phyloP scores from a whole-genome alignment of 495 filamentous ascomycete genomes.

The Jackrogersella minutella region DNA sequence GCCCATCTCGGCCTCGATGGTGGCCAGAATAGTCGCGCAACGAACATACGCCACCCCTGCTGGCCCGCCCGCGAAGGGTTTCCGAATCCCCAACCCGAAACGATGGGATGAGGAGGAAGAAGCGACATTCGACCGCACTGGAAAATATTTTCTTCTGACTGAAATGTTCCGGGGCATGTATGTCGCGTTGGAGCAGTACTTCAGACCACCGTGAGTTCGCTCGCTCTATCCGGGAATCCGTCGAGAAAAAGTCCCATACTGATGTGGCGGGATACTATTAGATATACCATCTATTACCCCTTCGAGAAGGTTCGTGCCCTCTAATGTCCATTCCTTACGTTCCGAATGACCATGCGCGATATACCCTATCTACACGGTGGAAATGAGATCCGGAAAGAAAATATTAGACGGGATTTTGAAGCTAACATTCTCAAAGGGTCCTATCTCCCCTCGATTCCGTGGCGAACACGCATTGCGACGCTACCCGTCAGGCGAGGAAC shows the following conservation, averaged over 20 bases:
- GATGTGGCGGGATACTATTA: slow-evolving; percentile 43
- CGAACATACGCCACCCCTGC: slow-evolving; percentile 77
- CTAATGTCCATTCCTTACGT: not conserved
- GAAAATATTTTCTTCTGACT: slow-evolving; percentile 89
- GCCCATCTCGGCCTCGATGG: slow-evolving; percentile 25
- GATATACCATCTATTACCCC: slow-evolving; percentile 97
- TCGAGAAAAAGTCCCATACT: not conserved
- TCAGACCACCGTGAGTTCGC: slow-evolving; percentile 87
- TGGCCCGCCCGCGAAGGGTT: slow-evolving; percentile 78
- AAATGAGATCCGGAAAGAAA: not conserved
- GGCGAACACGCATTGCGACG: slow-evolving; percentile 95
- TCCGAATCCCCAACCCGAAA: slow-evolving; percentile 72
- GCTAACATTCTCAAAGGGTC: slow-evolving; percentile 62
- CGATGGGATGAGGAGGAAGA: slow-evolving; percentile 77
- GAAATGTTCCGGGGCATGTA: slow-evolving; percentile 99
- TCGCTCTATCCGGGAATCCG: not conserved
- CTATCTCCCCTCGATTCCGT: slow-evolving; percentile 96
- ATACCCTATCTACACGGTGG: not conserved
- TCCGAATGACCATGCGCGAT: slow-evolving; percentile 16
- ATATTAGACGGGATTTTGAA: not conserved
- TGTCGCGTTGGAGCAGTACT: slow-evolving; percentile 96
- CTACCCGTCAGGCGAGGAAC: slow-evolving; percentile 96
- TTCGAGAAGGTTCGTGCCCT: slow-evolving; percentile 80
- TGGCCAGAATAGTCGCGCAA: slow-evolving; percentile 45
- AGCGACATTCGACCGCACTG: slow-evolving; percentile 79